phyloP scores from a whole-genome alignment of 306 rosid species.

The Parietaria judaica region DNA sequence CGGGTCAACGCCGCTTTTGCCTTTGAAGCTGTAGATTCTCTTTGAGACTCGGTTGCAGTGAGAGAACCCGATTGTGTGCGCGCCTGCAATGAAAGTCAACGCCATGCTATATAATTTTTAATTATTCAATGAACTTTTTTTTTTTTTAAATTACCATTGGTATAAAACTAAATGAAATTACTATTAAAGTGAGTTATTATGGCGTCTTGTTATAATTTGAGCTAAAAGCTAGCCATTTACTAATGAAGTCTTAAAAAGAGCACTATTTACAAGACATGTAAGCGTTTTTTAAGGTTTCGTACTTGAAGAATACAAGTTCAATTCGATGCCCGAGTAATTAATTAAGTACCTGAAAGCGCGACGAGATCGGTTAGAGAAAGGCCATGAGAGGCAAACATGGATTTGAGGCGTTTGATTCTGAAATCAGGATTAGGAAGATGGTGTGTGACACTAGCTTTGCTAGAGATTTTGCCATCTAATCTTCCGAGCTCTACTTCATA shows the following conservation, averaged over 20 bases:
- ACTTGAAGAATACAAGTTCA: background rate
- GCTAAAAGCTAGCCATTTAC: background rate
- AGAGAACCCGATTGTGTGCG: constrained; percentile 81
- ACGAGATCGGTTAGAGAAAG: constrained; percentile 51
- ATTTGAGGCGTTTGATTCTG: constrained; percentile 27
- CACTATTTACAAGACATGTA: no score
- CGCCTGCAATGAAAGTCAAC: constrained; percentile 35
- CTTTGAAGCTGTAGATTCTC: constrained; percentile 50
- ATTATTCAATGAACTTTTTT: no score
- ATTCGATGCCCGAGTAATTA: background rate
- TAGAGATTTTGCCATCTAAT: constrained; percentile 60
- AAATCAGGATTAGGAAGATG: constrained; percentile 62
- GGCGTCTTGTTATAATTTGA: background rate
- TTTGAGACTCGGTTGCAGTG: constrained; percentile 53
- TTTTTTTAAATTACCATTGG: no score
- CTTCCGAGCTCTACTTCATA: constrained; percentile 76
- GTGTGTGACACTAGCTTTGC: constrained; percentile 43
- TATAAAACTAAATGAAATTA: no score
- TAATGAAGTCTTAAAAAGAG: no score
- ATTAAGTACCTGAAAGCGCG: constrained; percentile 67
- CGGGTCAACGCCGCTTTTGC: constrained; percentile 51
- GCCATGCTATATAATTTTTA: background rate
- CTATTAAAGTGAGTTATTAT: no score
- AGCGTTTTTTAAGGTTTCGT: no score
- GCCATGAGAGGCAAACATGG: constrained; percentile 59